These are phyloP conservation scores for Apiospora pterosperma DNA, from an alignment of 2,329 filamentous ascomycete genomes.

Conservation along the genomic window DNA sequence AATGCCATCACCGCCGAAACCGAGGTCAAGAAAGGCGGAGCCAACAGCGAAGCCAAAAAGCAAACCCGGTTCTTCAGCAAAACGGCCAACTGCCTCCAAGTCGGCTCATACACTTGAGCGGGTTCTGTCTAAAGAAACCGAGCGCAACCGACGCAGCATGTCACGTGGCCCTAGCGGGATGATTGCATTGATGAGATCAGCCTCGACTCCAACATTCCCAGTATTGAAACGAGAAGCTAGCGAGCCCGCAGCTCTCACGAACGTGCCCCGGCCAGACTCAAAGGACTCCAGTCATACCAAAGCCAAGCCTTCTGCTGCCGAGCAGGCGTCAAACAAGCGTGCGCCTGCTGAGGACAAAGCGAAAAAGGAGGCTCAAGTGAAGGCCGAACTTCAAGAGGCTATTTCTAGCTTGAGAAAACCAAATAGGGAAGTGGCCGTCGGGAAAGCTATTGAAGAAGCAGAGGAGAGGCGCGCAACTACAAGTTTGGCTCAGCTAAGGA, in stretches of 20 bases:
- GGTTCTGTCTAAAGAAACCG: constrained; percentile 53
- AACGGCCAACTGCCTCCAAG: constrained; percentile 40
- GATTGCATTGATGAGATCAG: constrained; percentile 65
- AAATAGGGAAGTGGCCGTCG: constrained; percentile 67
- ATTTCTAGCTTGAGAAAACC: constrained; percentile 73
- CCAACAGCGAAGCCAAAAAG: constrained; percentile 39
- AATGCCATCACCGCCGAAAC: constrained; percentile 51
- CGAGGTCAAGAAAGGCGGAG: constrained; percentile 46
- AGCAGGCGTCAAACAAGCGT: constrained; percentile 26
- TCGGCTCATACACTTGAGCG: constrained; percentile 55
- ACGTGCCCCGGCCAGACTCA: constrained; percentile 41
- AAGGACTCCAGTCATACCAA: constrained; percentile 43
- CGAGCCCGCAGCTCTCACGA: constrained; percentile 52
- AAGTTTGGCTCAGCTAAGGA: constrained; percentile 42
- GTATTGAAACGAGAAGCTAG: constrained; percentile 67
- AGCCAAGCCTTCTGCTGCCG: constrained; percentile 34
- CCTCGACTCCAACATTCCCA: constrained; percentile 58
- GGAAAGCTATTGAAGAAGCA: constrained; percentile 62
- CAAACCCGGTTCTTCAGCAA: constrained; percentile 50
- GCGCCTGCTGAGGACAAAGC: constrained; percentile 54
- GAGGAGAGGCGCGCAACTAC: constrained; percentile 57
- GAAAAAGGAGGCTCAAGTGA: constrained; percentile 62
- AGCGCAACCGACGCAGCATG: constrained; percentile 52
- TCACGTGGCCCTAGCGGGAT: constrained; percentile 55
- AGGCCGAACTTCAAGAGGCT: constrained; percentile 69